Evolutionary conservation across 805 yeast genomes (phyloP).

Genomic region (Yarrowia divulgata): DNA sequence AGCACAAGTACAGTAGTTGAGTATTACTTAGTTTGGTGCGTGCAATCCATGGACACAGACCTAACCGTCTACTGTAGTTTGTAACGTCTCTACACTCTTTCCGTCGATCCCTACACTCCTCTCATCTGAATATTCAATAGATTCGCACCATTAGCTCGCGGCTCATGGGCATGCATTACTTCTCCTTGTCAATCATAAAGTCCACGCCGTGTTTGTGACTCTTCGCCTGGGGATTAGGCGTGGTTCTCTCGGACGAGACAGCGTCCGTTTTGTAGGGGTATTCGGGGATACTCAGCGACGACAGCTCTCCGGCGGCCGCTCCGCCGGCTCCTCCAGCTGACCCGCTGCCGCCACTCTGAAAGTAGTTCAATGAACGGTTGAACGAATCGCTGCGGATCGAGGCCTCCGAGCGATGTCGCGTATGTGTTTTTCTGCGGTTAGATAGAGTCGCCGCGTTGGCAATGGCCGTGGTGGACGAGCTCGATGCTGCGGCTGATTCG

Average conservation of each 20-base stretch:
- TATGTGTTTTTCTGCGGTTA: slow-evolving; percentile 15
- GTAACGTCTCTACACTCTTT: neutral
- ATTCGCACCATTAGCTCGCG: slow-evolving; percentile 3
- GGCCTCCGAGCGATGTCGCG: slow-evolving; percentile 32
- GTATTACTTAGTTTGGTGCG: no score
- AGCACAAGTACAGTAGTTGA: no score
- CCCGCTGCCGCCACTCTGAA: slow-evolving; percentile 36
- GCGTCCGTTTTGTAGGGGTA: slow-evolving; percentile 34
- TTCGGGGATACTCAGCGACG: slow-evolving; percentile 27
- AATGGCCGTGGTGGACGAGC: slow-evolving; percentile 19
- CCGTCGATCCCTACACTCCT: neutral
- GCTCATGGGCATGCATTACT: slow-evolving; percentile 26
- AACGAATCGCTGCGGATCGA: slow-evolving; percentile 24
- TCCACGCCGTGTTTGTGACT: slow-evolving; percentile 44
- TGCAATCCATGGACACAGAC: no score
- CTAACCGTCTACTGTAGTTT: no score
- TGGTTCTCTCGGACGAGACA: slow-evolving; percentile 30
- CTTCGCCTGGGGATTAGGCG: slow-evolving; percentile 38
- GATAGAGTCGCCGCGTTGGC: slow-evolving; percentile 13
- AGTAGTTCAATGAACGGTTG: slow-evolving; percentile 36
- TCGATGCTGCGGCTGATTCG: neutral
- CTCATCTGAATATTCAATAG: neutral
- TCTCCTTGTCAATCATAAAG: slow-evolving; percentile 43
- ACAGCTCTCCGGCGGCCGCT: neutral
- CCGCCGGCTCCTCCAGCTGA: neutral